Conservation (phyloP, 1,139 yeast species). For the Blastobotrys capitulatus region DNA sequence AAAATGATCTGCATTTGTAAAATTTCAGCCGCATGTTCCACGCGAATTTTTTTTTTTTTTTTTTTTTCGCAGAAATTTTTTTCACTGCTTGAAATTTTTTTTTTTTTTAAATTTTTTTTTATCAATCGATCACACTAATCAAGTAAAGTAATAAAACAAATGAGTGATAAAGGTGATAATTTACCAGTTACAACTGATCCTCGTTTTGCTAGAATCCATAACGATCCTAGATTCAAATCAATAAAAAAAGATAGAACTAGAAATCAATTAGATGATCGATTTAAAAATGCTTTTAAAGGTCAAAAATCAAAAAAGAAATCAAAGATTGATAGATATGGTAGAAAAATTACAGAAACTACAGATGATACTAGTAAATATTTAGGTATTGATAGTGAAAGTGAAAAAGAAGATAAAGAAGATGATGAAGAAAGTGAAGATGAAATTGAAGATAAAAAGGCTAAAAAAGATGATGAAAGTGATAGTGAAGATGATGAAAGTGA, state of each 20-base stretch:
- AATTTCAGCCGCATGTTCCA: background rate
- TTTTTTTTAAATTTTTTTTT: background rate
- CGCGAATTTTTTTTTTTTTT: too few species aligned
- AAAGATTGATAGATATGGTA: conserved; percentile 81
- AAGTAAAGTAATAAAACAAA: background rate
- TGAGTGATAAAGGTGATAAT: conserved; percentile 7
- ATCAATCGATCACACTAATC: background rate
- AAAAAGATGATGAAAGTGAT: conserved; percentile 23
- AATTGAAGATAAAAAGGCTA: conserved; percentile 27
- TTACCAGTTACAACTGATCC: conserved; percentile 53
- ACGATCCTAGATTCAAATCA: conserved; percentile 81
- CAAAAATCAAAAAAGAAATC: conserved; percentile 54
- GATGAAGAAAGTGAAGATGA: conserved; percentile 16
- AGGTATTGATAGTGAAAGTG: conserved; percentile 32
- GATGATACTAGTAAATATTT: conserved; percentile 63
- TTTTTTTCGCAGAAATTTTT: background rate
- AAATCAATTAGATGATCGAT: conserved; percentile 82
- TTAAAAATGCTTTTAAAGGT: conserved; percentile 58
- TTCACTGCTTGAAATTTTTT: background rate
- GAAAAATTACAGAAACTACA: conserved; percentile 47
- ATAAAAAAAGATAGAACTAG: conserved; percentile 68
- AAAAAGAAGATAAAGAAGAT: background rate
- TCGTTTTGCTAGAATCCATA: conserved; percentile 73
- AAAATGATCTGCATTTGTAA: too few species aligned
- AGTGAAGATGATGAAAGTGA: conserved; percentile 27